Base-by-base conservation (phyloP, 2,329 filamentous ascomycete genomes). In the Rhynchosporium graminicola region DNA sequence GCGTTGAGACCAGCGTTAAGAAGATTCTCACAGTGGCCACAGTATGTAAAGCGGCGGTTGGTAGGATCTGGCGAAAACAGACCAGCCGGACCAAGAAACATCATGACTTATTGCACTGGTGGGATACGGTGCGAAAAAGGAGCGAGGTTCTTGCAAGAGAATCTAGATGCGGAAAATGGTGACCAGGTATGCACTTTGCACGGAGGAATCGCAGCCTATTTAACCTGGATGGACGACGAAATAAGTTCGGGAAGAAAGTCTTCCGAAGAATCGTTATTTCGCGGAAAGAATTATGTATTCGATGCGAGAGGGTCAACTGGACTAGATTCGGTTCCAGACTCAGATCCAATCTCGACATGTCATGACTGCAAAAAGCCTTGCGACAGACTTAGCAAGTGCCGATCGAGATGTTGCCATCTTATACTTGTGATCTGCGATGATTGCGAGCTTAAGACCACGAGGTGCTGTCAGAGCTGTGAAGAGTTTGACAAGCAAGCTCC, bases 41-140 rank as follows among this genome's bases (percentile, higher is more conserved):
- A 68, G 42, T 75, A 70, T 65, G 72, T 74, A 38, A 70, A 67
- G 59, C 66, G 63, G 40, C 59, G 67, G 48, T 59, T 71, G 55
- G 40, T 46, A n/a, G 60, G 48, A 15, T 7, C 45, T 2, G 40
- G 56, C 45, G 45, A 45, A 9, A 42, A 48, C 1, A 38, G 55
- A 12, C 9, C 48, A 6, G 20, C 15, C 1, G 52, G 61, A 31
- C 63, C 57, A 3, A 72, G 62, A 43, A 64, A 71, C 2, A 70
- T 74, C 31, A 57, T 74, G 59, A 71, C 71, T 3, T 75, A 74
- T 52, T 75, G 73, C 52, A 75, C 73, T 0, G 73, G 73, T 3
- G 73, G 73, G 0, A 74, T 75, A 13, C 60, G 73, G 10, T 75
- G 73, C 28, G 73, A 75, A 59, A 75, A 75, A 45, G 73, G 70